Percentiles rank a stretch among this genome's conserved stretches.
Evolutionary conservation across 345 rosid species (phyloP).

Genomic region (Euclidium syriacum): DNA sequence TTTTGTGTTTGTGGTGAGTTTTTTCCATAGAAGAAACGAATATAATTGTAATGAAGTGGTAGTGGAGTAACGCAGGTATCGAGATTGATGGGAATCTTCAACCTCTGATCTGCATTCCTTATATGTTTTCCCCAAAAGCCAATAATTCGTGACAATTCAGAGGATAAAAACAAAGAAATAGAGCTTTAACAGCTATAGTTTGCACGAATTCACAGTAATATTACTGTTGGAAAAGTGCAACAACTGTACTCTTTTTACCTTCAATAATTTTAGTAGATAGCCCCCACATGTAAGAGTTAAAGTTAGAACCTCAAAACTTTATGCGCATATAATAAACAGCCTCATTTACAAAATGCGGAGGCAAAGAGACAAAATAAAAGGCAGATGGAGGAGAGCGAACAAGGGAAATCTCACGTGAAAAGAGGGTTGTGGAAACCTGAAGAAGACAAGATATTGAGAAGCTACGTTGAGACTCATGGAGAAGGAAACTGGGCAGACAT

Average conservation of each 20-base stretch:
- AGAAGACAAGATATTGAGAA: conserved; percentile 66
- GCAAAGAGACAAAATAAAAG: background rate
- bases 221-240: conserved; percentile 20
- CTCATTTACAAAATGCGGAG: conserved; percentile 11
- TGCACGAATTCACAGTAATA: conserved; percentile 27
- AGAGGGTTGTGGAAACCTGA: conserved; percentile 89
- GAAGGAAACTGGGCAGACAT: conserved; percentile 84
- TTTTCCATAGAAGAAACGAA: too few species aligned
- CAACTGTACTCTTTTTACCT: conserved; percentile 2
- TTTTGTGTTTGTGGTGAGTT: too few species aligned
- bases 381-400: conserved; percentile 37
- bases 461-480: conserved; percentile 66
- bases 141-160: conserved; percentile 16
- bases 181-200: conserved; percentile 30
- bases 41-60: too few species aligned
- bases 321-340: background rate
- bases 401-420: conserved; percentile 37
- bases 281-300: conserved; percentile 31
- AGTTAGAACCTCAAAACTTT: conserved; percentile 21
- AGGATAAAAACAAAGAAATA: conserved; percentile 15
- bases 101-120: conserved; percentile 17
- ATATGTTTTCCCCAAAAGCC: conserved; percentile 16
- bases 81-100: conserved; percentile 34
- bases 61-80: conserved; percentile 20
- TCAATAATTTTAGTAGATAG: conserved; percentile 25